These are phyloP conservation scores for Solanum rostratum DNA, from an alignment of 257 asterid species.

Conservation along the genomic window DNA sequence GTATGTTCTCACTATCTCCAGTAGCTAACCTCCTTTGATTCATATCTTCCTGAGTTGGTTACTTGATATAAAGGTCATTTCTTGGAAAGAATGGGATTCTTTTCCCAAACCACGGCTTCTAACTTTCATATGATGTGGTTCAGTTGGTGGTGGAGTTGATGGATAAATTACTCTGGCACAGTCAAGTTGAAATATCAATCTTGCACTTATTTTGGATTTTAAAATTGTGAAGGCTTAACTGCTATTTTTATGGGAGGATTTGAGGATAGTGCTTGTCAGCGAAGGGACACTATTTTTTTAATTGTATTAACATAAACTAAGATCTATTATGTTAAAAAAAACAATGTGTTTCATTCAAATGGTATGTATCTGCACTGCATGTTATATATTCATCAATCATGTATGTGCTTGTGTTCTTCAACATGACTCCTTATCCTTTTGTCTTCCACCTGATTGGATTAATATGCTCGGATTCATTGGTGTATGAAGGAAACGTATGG, in stretches of 20 bases:
- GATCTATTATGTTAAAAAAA: not conserved
- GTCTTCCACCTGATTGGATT: conserved; percentile 1
- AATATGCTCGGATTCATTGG: not conserved
- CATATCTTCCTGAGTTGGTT: not conserved
- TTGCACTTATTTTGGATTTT: not conserved
- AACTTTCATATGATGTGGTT: not conserved
- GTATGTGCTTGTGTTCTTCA: not conserved
- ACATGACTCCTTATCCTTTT: not conserved
- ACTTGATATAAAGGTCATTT: not conserved
- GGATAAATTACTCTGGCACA: not conserved
- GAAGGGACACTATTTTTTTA: not conserved
- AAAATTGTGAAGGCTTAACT: not conserved
- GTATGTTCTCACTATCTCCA: not conserved
- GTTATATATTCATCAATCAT: not conserved
- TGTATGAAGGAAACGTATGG: conserved; percentile 69
- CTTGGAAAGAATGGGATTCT: not conserved
- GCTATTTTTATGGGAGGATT: not conserved
- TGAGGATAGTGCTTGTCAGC: not conserved
- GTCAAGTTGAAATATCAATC: not conserved
- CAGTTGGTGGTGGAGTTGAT: not conserved
- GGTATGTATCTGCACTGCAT: not conserved
- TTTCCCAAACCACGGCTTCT: not conserved
- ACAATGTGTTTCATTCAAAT: not conserved
- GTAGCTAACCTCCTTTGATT: not conserved
- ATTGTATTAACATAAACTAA: not conserved